phyloP scores from a whole-genome alignment of 2,329 filamentous ascomycete genomes.

The Sporothrix humicola region DNA sequence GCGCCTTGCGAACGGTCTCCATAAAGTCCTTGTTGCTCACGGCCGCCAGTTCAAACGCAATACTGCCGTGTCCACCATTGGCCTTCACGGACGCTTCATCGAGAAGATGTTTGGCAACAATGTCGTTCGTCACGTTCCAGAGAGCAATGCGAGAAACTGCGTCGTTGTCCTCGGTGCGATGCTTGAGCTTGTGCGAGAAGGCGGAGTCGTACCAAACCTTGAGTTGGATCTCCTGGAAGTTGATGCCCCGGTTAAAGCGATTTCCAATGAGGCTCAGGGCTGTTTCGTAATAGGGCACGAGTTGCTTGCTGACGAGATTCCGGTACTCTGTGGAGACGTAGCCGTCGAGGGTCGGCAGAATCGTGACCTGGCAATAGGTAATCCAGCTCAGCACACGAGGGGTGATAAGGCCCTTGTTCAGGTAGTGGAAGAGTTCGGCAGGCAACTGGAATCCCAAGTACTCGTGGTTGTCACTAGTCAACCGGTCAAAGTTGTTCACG shows the following conservation, averaged over 20 bases:
- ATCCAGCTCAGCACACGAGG: constrained; percentile 81
- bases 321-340: constrained; percentile 81
- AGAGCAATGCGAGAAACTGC: constrained; percentile 56
- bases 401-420: constrained; percentile 81
- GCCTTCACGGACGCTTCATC: constrained; percentile 36
- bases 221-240: constrained; percentile 76
- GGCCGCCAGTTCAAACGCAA: constrained; percentile 68
- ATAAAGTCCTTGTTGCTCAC: constrained; percentile 73
- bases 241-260: constrained; percentile 81
- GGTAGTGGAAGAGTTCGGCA: constrained; percentile 87
- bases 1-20: constrained; percentile 65
- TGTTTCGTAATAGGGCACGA: constrained; percentile 76
- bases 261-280: constrained; percentile 79
- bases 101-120: constrained; percentile 57
- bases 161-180: constrained; percentile 55
- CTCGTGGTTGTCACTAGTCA: constrained; percentile 84
- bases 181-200: constrained; percentile 71
- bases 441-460: constrained; percentile 90
- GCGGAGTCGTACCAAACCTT: constrained; percentile 83
- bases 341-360: constrained; percentile 85
- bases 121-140: constrained; percentile 75
- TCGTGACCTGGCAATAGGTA: constrained; percentile 75
- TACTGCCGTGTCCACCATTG: constrained; percentile 45
- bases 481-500: constrained; percentile 72
- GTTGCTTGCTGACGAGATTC: constrained; percentile 73